A percentile compares a stretch with the other conserved stretches of the same genome.
These are phyloP conservation scores for Yueomyces sp. DNA, from an alignment of 805 yeast genomes.

Conservation along the genomic window DNA sequence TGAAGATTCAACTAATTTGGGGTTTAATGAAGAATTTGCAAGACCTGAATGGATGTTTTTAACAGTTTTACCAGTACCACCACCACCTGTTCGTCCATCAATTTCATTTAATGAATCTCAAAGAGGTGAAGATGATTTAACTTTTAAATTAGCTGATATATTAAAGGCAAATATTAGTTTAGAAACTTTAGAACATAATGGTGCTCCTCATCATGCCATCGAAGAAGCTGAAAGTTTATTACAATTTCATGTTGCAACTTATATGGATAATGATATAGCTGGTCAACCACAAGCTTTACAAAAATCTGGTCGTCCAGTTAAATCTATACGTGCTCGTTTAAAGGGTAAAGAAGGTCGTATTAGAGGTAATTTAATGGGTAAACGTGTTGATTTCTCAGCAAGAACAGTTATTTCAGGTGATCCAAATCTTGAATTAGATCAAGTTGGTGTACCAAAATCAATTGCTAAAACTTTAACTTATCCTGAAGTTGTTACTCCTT, in stretches of 20 bases:
- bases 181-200: slow-evolving; percentile 95
- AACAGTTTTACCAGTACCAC: slow-evolving; percentile 98
- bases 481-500: slow-evolving; percentile 97
- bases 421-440: slow-evolving; percentile 93
- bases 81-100: slow-evolving; percentile 98
- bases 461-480: slow-evolving; percentile 92
- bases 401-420: slow-evolving; percentile 99
- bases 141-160: slow-evolving; percentile 93
- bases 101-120: slow-evolving; percentile 97
- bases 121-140: slow-evolving; percentile 97
- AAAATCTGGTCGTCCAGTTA: slow-evolving; percentile 97
- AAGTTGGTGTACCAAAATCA: slow-evolving; percentile 96
- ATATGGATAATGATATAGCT: slow-evolving; percentile 98
- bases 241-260: slow-evolving; percentile 97
- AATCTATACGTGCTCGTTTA: slow-evolving; percentile 96
- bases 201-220: slow-evolving; percentile 97
- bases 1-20: slow-evolving; percentile 69
- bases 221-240: slow-evolving; percentile 90
- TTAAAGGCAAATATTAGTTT: slow-evolving; percentile 93
- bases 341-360: slow-evolving; percentile 99
- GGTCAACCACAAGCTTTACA: slow-evolving; percentile 99
- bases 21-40: slow-evolving; percentile 90
- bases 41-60: slow-evolving; percentile 98
- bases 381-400: slow-evolving; percentile 98
- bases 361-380: slow-evolving; percentile 98